Evolutionary conservation across 176 grass and related monocot genomes (phyloP).

Genomic region (Juncus inflexus): DNA sequence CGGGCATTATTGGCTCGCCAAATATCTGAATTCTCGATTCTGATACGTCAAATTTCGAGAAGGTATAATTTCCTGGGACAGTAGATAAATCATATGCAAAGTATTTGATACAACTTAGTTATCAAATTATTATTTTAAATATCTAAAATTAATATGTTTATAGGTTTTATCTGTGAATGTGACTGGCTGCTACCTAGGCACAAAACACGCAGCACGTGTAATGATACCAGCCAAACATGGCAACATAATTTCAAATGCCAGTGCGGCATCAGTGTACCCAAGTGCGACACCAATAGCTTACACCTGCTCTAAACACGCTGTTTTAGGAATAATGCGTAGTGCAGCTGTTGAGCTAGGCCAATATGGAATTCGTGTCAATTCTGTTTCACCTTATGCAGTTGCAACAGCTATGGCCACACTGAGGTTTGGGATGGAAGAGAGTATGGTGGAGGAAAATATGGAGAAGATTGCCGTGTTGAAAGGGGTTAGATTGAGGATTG

Average conservation of each 20-base stretch:
- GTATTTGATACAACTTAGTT: background rate
- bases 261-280: background rate
- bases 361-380: constrained; percentile 34
- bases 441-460: constrained; percentile 7
- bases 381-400: constrained; percentile 26
- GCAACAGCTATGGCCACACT: constrained; percentile 2
- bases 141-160: background rate
- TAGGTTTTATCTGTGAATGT: constrained; percentile 28
- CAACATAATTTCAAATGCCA: constrained; percentile 9
- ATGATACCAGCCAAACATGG: constrained; percentile 27
- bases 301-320: constrained; percentile 29
- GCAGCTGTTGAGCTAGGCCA: constrained; percentile 30
- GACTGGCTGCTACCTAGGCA: constrained; percentile 23
- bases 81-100: too few species aligned
- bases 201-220: constrained; percentile 33
- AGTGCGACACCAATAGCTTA: constrained; percentile 20
- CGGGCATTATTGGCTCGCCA: constrained; percentile 17
- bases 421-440: background rate
- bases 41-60: constrained; percentile 30
- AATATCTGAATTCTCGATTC: constrained; percentile 6
- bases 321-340: constrained; percentile 33
- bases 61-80: background rate
- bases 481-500: background rate
- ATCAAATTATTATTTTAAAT: background rate
- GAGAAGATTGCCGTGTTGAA: constrained; percentile 12